A percentile compares a stretch with the other conserved stretches of the same genome.
phyloP scores from a whole-genome alignment of 202 grass and related monocot genomes.

The Hordeum pubiflorum region DNA sequence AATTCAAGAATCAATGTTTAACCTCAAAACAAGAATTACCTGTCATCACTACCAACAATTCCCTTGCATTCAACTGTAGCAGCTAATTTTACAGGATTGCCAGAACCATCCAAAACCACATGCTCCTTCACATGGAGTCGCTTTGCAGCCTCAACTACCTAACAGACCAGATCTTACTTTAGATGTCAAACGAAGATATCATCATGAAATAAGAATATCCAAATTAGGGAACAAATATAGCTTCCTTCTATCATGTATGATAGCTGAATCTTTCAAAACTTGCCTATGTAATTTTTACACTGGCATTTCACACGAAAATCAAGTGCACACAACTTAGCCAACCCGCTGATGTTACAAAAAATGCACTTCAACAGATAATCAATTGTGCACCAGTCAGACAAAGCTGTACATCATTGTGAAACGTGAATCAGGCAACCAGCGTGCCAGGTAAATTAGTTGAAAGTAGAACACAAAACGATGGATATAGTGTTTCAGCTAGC shows the following conservation, averaged over 20 bases:
- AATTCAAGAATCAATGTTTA: slow-evolving; percentile 2
- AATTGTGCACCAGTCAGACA: background rate
- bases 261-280: background rate
- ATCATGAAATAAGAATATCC: background rate
- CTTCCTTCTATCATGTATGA: background rate
- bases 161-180: slow-evolving; percentile 20
- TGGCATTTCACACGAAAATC: background rate
- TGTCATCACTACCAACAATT: slow-evolving; percentile 97
- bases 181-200: background rate
- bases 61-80: slow-evolving; percentile 98
- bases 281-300: background rate
- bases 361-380: background rate
- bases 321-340: background rate
- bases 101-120: slow-evolving; percentile 87
- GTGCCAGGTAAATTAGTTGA: background rate
- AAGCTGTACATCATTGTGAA: background rate
- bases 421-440: background rate
- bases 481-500: background rate
- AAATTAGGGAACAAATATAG: background rate
- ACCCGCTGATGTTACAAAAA: background rate
- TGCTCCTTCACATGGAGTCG: slow-evolving; percentile 90
- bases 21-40: slow-evolving; percentile 44
- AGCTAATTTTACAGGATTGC: slow-evolving; percentile 84
- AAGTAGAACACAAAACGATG: background rate
- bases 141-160: slow-evolving; percentile 94